Percentiles rank a stretch among this genome's conserved stretches.
These are phyloP conservation scores for Malus hybrid DNA, from an alignment of 331 rosid genomes.

Conservation along the genomic window DNA sequence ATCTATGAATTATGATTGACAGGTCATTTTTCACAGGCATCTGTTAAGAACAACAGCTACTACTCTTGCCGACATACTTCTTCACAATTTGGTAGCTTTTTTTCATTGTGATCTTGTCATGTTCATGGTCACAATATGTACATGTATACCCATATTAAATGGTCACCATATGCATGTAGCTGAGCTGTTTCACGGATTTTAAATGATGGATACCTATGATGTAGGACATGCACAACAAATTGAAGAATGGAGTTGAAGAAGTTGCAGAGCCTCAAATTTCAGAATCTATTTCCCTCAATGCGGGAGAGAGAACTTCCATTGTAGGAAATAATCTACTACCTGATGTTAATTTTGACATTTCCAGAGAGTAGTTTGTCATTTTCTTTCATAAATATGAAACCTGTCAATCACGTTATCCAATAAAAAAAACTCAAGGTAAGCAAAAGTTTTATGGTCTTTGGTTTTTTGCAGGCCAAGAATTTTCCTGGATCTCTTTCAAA, in stretches of 20 bases:
- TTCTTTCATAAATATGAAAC: slow-evolving; percentile 4
- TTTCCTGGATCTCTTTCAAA: slow-evolving; percentile 66
- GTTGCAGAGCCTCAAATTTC: slow-evolving; percentile 53
- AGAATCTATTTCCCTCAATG: slow-evolving; percentile 43
- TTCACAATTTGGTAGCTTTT: slow-evolving; percentile 59
- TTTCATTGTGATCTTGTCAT: slow-evolving; percentile 6
- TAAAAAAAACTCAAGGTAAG: neutral
- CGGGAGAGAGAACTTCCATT: slow-evolving; percentile 69
- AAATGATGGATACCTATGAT: slow-evolving; percentile 11
- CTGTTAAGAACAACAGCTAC: slow-evolving; percentile 80
- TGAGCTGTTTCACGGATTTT: slow-evolving; percentile 10
- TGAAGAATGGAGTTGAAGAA: slow-evolving; percentile 78
- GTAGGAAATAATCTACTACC: slow-evolving; percentile 41
- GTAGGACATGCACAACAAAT: slow-evolving; percentile 79
- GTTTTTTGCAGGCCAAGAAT: slow-evolving; percentile 56
- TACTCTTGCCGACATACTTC: slow-evolving; percentile 62
- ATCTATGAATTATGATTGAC: slow-evolving; percentile 28
- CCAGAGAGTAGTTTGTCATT: neutral
- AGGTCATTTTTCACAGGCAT: slow-evolving; percentile 97
- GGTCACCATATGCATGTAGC: neutral
- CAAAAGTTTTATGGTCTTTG: slow-evolving; percentile 11
- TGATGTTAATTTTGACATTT: slow-evolving; percentile 4
- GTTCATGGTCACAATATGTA: neutral
- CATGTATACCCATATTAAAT: neutral
- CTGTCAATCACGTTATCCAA: slow-evolving; percentile 9